A percentile compares a stretch with the other conserved stretches of the same genome.
phyloP scores from a whole-genome alignment of 306 rosid species.

The Ziziphus jujuba region DNA sequence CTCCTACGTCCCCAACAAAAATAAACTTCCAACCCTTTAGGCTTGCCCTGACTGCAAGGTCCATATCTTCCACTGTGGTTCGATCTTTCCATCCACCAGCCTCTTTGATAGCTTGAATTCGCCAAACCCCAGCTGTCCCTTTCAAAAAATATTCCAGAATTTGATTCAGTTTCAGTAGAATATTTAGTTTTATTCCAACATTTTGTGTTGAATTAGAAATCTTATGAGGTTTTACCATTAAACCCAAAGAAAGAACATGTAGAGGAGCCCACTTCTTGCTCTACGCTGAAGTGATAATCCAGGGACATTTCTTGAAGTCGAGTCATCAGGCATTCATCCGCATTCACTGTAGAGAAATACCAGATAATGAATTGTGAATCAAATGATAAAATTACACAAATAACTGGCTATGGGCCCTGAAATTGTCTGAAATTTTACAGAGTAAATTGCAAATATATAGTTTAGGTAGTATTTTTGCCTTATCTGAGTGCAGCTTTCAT shows the following conservation, averaged over 20 bases:
- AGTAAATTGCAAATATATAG: no score
- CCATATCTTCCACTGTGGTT: constrained; percentile 65
- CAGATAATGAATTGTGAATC: neutral
- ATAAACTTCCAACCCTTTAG: constrained; percentile 57
- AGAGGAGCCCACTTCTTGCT: constrained; percentile 65
- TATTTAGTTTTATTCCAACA: neutral
- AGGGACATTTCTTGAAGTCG: constrained; percentile 60
- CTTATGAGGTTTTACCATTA: constrained; percentile 38
- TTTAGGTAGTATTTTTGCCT: no score
- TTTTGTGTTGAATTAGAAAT: no score
- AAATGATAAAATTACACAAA: neutral
- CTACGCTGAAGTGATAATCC: constrained; percentile 55
- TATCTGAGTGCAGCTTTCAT: no score
- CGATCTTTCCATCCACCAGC: constrained; percentile 71
- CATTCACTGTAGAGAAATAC: constrained; percentile 37
- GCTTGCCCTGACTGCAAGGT: constrained; percentile 59
- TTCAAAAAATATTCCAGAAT: constrained; percentile 3
- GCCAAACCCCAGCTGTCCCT: constrained; percentile 63
- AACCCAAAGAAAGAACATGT: constrained; percentile 63
- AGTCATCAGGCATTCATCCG: constrained; percentile 60
- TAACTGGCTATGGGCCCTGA: no score
- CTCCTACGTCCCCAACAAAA: constrained; percentile 48
- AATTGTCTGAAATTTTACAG: no score
- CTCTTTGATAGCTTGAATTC: constrained; percentile 47
- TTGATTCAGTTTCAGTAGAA: neutral